Evolutionary conservation across 2,329 filamentous ascomycete genomes (phyloP), one percentile per base, ranked within the genome.

Genomic region (Diaporthe nobilis): DNA sequence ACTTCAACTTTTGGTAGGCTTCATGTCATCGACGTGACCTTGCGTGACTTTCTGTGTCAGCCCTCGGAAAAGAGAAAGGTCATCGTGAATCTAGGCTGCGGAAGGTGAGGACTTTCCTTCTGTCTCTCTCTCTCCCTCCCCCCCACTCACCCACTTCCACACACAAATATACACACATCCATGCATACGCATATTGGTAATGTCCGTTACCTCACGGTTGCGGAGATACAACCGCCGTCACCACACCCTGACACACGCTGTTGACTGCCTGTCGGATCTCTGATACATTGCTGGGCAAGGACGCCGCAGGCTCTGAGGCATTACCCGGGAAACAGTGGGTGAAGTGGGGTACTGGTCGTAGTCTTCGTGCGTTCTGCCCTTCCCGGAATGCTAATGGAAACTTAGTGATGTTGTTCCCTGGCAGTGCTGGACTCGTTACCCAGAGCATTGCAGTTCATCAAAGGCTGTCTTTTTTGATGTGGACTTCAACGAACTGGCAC

Each of bases 41-140:
- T 98, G 25, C 89, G 89, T 28, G 87, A 89, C n/a, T 98, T 98
- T 79, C 87, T 98, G 76, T 86, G 86, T 73, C 81, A 81, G 60
- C 82, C 82, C 20, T 84, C 87, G 10, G 84, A 86, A 25, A 86
- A 87, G 44, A 92, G 90, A 77, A 97, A 95, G 82, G 88, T 96
- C 6, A 88, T 98, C 15, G 88, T 98, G 63, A 98, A 98, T 81
- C 85, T 98, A 49, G 95, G 96, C 34, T 97, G 95, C 87, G 96
- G 96, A 83, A 97, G 95, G 95, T 96, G 85, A 91, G 93, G 89
- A 42, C 44, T 70, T 57, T 51, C n/a, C 53, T 42, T 42, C 39
- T 42, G 44, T 72, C 63, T 12, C 22, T 13, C 60, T 15, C 44
- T 1, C 44, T 20, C 44, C 1, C 44, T 9, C 44, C 5, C 34